Base-by-base conservation (phyloP, 2,329 filamentous ascomycete species). In the Botrytis paeoniae region DNA sequence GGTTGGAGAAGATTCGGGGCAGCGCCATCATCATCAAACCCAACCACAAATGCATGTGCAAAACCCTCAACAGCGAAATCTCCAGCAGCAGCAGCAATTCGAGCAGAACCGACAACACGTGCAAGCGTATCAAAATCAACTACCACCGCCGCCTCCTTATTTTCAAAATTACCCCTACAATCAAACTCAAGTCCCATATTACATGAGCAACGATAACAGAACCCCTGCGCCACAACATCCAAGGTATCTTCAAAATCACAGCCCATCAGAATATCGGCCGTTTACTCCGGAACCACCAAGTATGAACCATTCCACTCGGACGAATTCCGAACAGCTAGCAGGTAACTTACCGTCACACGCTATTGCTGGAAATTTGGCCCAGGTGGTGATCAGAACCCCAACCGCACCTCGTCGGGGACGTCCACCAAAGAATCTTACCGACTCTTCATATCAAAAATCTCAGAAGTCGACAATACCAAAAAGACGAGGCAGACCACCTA, bases 401-500 rank as follows among this genome's bases (percentile, higher is more conserved):
- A 29, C 18, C 39, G 65, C 48, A 25, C 65, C 35, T 41, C 61
- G 61, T 14, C 61, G 61, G 57, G 61, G 70, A 72, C 35, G 70
- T 16, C 70, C 61, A 35, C 45, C 70, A 39, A 59, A 72, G 48
- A 66, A 45, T 61, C 35, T 35, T 59, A 48, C 70, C 41, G 63
- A 29, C 20, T 18, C 45, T 54, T 39, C 37, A 45, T 12, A 51
- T n/a, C 61, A 54, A 29, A 65, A 41, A 51, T 4, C 29, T 37
- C n/a, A 68, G 32, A 68, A 68, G 29, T 12, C 48, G 14, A 20
- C 35, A 1, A 35, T 41, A 45, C 61, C 70, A 39, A 72, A 66
- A 45, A 60, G 61, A 48, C 51, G 48, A 37, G 70, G 70, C 32
- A 65, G 70, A 39, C 70, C 70, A 20, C 70, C 62, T 18, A 72